These are phyloP conservation scores for Plantago coronopus DNA, from an alignment of 305 asterid species.

Conservation along the genomic window DNA sequence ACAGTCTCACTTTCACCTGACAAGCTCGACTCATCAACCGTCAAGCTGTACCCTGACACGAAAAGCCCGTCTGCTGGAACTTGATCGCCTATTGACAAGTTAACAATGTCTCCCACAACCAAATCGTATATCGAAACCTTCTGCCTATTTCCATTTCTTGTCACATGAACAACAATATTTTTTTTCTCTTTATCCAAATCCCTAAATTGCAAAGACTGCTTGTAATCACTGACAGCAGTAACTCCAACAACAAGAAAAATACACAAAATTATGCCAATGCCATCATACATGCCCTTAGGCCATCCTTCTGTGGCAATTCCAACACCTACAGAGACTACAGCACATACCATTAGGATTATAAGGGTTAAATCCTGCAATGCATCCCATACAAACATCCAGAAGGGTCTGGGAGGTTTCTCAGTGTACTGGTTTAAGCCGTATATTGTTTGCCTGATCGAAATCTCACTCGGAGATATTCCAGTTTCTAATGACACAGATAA, in stretches of 20 bases:
- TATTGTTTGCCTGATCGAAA: conserved; percentile 38
- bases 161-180: conserved; percentile 53
- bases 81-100: conserved; percentile 69
- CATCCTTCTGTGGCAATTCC: conserved; percentile 79
- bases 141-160: conserved; percentile 46
- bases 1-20: conserved; percentile 83
- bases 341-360: conserved; percentile 62
- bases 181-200: conserved; percentile 71
- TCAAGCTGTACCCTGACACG: conserved; percentile 57
- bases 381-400: conserved; percentile 74
- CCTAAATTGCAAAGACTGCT: conserved; percentile 73
- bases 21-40: conserved; percentile 68
- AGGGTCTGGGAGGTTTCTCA: conserved; percentile 62
- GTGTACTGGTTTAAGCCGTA: conserved; percentile 54
- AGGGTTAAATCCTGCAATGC: conserved; percentile 77
- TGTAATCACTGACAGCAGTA: conserved; percentile 72
- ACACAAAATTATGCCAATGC: conserved; percentile 60
- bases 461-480: conserved; percentile 47
- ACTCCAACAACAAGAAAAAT: conserved; percentile 64
- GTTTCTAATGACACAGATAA: conserved; percentile 46
- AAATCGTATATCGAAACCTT: conserved; percentile 56
- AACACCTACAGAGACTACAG: conserved; percentile 63
- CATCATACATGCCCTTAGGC: conserved; percentile 80
- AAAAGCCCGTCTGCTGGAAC: conserved; percentile 79
- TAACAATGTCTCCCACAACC: conserved; percentile 73